Evolutionary conservation across 164 flowering plant species (phyloP), one percentile per base, ranked within the genome.

Genomic region (Berberis thunbergii): DNA sequence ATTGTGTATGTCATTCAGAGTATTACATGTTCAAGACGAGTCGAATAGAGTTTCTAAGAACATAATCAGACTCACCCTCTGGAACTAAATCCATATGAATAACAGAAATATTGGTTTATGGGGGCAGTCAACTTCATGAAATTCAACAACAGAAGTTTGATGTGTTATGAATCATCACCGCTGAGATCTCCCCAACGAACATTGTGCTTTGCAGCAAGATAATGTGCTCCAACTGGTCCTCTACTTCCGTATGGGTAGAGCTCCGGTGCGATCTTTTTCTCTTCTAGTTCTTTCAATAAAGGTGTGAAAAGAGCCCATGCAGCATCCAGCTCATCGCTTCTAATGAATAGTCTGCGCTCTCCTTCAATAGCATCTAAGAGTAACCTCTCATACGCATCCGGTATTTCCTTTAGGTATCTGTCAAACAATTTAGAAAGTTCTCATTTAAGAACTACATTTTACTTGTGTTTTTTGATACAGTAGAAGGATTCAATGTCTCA

Each of bases 331-430:
- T 93, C 97, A 61, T 93, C 98, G 44, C 97, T 89, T 45, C 94
- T 74, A 40, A 93, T 93, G 70, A 93, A 93, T 40, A 93, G 76
- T 67, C 97, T 78, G 57, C 89, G 78, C 60, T 93, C 98, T 11
- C 98, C 98, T 75, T 86, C 98, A 45, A 89, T 77, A 0, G 97
- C 98, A 72, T 92, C 98, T 3, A 92, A 81, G 67, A 93, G 78
- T 44, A 90, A 96, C 80, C 96, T 83, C 82, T 92, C 98, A 52
- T 92, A 92, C 8, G 98, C 98, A 76, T 89, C 96, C 0, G 98
- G 96, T 60, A 92, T 92, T 78, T 88, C 98, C 67, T 78, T 86
- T 2, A 85, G 75, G 70, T 92, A 92, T 65, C 98, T 92, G 40
- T 1, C 7, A 40, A 42, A 40, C 43, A 2, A 57, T 2, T 40